Evolutionary conservation across 2,329 filamentous ascomycete genomes (phyloP).

Genomic region (Aspergillus hiratsukae): DNA sequence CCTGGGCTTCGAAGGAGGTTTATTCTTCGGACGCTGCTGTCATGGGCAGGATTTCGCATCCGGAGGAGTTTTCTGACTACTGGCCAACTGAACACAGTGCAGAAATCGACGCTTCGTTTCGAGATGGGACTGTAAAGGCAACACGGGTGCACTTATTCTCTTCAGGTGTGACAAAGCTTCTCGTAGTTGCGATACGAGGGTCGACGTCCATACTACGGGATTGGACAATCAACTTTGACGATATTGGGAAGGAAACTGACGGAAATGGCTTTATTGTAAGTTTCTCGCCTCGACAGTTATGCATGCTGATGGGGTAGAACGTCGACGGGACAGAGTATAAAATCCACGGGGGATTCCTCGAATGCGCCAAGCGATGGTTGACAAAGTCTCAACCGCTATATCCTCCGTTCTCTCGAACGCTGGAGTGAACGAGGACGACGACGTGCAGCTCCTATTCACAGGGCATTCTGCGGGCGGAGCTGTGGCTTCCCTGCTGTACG

Average conservation of each 20-base stretch:
- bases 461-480: constrained; percentile 85
- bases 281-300: no score
- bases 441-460: constrained; percentile 63
- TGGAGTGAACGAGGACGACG: background rate
- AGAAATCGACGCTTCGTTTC: constrained; percentile 1
- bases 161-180: background rate
- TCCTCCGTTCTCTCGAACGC: background rate
- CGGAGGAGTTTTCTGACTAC: constrained; percentile 1
- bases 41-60: background rate
- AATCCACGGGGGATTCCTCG: constrained; percentile 4
- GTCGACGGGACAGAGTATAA: background rate
- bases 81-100: background rate
- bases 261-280: constrained; percentile 5
- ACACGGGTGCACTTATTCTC: constrained; percentile 1
- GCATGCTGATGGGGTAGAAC: background rate
- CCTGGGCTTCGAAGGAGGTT: constrained; percentile 3
- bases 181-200: constrained; percentile 6
- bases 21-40: background rate
- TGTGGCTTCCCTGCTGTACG: constrained; percentile 72
- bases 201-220: constrained; percentile 6
- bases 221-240: constrained; percentile 8
- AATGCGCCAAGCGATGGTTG: constrained; percentile 5
- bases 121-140: constrained; percentile 5
- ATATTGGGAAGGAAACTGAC: constrained; percentile 1
- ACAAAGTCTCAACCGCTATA: constrained; percentile 3